Base-by-base conservation (phyloP, 2,329 filamentous ascomycete species). In the Knufia fluminis region DNA sequence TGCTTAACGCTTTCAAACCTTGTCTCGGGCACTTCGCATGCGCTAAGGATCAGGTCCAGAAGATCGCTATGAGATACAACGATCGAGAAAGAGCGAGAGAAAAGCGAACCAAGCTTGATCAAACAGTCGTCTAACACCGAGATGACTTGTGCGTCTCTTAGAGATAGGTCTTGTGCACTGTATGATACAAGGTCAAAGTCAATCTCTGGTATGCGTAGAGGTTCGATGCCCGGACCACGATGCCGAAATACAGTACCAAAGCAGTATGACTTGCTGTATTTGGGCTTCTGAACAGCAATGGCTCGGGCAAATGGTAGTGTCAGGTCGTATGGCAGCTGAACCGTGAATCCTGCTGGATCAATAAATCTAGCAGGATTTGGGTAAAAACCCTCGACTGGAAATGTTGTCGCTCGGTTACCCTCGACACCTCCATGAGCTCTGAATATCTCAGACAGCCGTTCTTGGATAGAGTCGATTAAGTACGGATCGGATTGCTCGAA, bases 161-260 rank as follows among this genome's bases (percentile, higher is more conserved):
- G 67, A 1, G 89, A 84, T 40, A 94, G 72, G 60, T 97, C 89
- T 3, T 89, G 68, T 1, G 84, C 83, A 58, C 90, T 83, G 39
- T 80, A 78, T 0, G 89, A 91, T n/a, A 95, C 78, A 52, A 98
- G 89, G 66, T 98, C 92, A 64, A 97, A 98, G 64, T 97, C 90
- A 2, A 94, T 90, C 63, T 97, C 92, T 8, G 86, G 85, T 63
- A 87, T 85, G 60, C 83, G 85, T 50, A 78, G 77, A 4, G 92
- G 92, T 58, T 94, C 86, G 1, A 87, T 86, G 6, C 87, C 89
- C 49, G 82, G 82, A 43, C 81, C 74, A 55, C 94, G 86, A 35
- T 39, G 45, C 22, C 92, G 80, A 62, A 88, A 97, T 1, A 97
- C 89, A 28, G 77, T 83, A 4, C 89, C 90, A 64, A 98, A 96